These are phyloP conservation scores for Cercophora sp. DNA, from an alignment of 495 filamentous ascomycete genomes.

Conservation along the genomic window DNA sequence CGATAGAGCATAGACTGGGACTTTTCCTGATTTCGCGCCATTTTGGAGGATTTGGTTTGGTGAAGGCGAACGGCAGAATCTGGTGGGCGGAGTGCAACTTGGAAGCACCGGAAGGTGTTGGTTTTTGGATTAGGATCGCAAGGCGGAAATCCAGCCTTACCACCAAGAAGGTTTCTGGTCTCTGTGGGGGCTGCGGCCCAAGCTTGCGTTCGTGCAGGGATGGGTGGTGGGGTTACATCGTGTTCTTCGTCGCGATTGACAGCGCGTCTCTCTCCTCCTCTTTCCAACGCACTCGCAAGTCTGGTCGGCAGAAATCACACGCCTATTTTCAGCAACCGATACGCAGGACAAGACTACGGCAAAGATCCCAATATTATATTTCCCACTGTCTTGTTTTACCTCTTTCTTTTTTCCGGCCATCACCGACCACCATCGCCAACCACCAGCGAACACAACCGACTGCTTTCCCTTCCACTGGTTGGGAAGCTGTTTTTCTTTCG, in stretches of 20 bases:
- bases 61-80: neutral
- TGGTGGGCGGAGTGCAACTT: neutral
- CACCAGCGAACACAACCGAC: too few species aligned
- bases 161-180: neutral
- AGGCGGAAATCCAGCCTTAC: neutral
- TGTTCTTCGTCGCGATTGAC: neutral
- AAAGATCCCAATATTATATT: too few species aligned
- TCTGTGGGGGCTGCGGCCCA: neutral
- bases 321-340: too few species aligned
- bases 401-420: too few species aligned
- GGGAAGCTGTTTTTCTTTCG: too few species aligned
- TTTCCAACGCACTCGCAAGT: neutral
- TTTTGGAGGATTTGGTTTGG: slow-evolving; percentile 18
- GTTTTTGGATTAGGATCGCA: neutral
- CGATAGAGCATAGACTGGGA: slow-evolving; percentile 99
- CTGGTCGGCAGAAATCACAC: neutral
- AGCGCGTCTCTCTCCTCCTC: neutral
- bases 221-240: neutral
- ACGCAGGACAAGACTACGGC: too few species aligned
- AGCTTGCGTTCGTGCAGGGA: neutral
- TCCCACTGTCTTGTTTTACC: too few species aligned
- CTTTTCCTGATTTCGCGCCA: slow-evolving; percentile 83
- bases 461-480: too few species aligned
- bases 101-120: too few species aligned
- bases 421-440: too few species aligned